A percentile compares a stretch with the other conserved stretches of the same genome.
phyloP scores from a whole-genome alignment of 169 alveolate genomes.

The Eimeria zaria region DNA sequence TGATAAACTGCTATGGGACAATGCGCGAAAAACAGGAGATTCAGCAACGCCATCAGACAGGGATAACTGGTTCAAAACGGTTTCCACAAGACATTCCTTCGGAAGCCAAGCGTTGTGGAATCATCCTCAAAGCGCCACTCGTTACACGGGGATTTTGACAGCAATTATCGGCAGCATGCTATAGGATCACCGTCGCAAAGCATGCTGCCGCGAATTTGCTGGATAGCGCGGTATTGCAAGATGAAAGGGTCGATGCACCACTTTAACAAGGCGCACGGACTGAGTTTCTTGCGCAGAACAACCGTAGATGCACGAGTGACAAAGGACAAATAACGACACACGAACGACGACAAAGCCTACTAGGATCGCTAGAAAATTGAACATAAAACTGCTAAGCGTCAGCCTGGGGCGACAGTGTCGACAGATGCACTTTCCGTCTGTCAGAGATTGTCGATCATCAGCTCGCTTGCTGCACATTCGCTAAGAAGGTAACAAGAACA shows the following conservation, averaged over 20 bases:
- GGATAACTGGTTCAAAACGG: slow-evolving; percentile 51
- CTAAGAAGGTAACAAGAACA: background rate
- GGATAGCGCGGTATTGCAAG: background rate
- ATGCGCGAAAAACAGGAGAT: background rate
- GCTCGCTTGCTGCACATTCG: background rate
- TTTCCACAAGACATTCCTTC: slow-evolving; percentile 37
- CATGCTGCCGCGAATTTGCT: slow-evolving; percentile 53
- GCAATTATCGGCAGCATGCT: background rate
- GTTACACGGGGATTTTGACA: background rate
- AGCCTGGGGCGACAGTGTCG: slow-evolving; percentile 78
- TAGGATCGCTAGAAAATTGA: too few species aligned
- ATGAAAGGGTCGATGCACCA: slow-evolving; percentile 63
- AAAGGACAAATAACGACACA: background rate
- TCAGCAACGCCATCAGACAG: slow-evolving; percentile 48
- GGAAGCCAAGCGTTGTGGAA: slow-evolving; percentile 73
- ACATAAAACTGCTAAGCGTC: background rate
- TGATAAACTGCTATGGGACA: slow-evolving; percentile 35
- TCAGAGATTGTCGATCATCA: slow-evolving; percentile 75
- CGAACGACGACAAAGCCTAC: too few species aligned
- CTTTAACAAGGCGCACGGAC: background rate
- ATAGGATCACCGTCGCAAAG: background rate
- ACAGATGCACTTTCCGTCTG: slow-evolving; percentile 48
- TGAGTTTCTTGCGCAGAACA: slow-evolving; percentile 41
- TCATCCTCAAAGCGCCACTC: background rate
- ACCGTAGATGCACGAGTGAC: background rate